phyloP scores from a whole-genome alignment of 495 filamentous ascomycete genomes.

The Friedmanniomyces endolithicus region DNA sequence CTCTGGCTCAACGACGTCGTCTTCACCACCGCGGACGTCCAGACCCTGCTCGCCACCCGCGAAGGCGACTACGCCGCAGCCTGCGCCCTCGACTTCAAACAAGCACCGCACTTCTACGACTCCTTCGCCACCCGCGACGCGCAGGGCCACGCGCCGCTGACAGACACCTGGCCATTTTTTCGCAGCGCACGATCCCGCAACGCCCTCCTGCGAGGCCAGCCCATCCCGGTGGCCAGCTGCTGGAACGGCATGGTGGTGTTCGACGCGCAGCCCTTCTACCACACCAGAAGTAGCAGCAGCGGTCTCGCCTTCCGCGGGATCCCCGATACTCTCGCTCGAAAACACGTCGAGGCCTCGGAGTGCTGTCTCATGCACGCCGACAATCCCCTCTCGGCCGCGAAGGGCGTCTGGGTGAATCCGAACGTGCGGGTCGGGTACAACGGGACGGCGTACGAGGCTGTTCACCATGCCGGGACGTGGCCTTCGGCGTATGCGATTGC shows the following conservation, averaged over 20 bases:
- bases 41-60: slow-evolving; percentile 59
- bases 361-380: slow-evolving; percentile 26
- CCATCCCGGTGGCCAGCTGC: slow-evolving; percentile 61
- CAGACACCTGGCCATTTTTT: slow-evolving; percentile 71
- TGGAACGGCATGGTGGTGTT: slow-evolving; percentile 69
- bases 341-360: slow-evolving; percentile 22
- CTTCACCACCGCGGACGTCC: slow-evolving; percentile 57
- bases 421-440: slow-evolving; percentile 20
- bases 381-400: slow-evolving; percentile 13
- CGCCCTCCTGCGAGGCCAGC: slow-evolving; percentile 41
- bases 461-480: background rate
- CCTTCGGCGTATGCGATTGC: background rate
- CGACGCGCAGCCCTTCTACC: slow-evolving; percentile 47
- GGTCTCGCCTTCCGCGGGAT: slow-evolving; percentile 18
- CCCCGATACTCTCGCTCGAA: slow-evolving; percentile 15
- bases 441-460: slow-evolving; percentile 6
- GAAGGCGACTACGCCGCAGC: slow-evolving; percentile 64
- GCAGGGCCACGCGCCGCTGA: slow-evolving; percentile 46
- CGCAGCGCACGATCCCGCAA: slow-evolving; percentile 44
- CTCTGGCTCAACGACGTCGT: slow-evolving; percentile 68
- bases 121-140: slow-evolving; percentile 73
- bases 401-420: slow-evolving; percentile 22
- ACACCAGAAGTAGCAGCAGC: background rate
- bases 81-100: slow-evolving; percentile 66
- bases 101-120: slow-evolving; percentile 62